Conservation (phyloP, 2,329 filamentous ascomycete genomes). For the Rutstroemia sp. region DNA sequence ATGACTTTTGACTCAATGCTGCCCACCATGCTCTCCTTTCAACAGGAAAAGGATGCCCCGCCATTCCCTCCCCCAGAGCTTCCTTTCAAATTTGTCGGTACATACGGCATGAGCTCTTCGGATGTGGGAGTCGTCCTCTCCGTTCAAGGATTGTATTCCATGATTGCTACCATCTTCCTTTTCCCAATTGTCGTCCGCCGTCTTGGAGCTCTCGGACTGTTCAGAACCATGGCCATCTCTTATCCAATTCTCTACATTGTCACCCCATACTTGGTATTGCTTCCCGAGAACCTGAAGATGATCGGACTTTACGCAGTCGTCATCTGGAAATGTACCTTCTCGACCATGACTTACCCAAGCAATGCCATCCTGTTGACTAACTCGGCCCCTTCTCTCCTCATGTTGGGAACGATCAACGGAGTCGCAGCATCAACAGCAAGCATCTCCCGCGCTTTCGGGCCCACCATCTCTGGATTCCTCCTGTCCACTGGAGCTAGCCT, state of each 20-base stretch:
- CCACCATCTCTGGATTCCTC: constrained; percentile 77
- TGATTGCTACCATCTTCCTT: constrained; percentile 67
- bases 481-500: constrained; percentile 72
- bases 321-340: constrained; percentile 87
- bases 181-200: constrained; percentile 71
- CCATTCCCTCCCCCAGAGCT: constrained; percentile 47
- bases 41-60: constrained; percentile 11
- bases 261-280: constrained; percentile 81
- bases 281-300: constrained; percentile 66
- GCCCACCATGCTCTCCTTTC: constrained; percentile 66
- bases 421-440: constrained; percentile 87
- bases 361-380: constrained; percentile 87
- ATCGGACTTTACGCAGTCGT: constrained; percentile 70
- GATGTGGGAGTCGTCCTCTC: constrained; percentile 84
- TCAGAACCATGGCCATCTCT: constrained; percentile 69
- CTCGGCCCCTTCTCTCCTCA: constrained; percentile 72
- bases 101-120: constrained; percentile 76
- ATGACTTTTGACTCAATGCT: constrained; percentile 95
- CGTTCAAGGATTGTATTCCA: constrained; percentile 81
- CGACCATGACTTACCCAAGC: constrained; percentile 84
- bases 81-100: constrained; percentile 84
- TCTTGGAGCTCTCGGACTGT: constrained; percentile 73
- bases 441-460: constrained; percentile 79
- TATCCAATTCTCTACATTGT: constrained; percentile 86
- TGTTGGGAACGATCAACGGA: constrained; percentile 88